Conservation (phyloP, 1,139 yeast genomes). For the Zygosaccharomyces pseudobailii region DNA sequence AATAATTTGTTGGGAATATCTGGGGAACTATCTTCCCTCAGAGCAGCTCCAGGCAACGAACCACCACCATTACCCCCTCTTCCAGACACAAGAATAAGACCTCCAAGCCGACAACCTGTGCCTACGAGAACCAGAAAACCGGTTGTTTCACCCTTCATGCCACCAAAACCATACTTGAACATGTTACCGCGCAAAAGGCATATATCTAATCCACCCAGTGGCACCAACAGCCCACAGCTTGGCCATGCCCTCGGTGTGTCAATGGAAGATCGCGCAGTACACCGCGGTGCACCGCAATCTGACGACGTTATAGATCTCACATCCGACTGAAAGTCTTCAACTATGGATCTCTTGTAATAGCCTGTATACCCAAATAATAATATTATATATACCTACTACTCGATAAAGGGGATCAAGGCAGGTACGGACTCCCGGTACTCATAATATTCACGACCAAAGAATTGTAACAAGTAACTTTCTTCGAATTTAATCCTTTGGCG, state of each 20-base stretch:
- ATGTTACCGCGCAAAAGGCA: constrained; percentile 20
- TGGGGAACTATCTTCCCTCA: not conserved
- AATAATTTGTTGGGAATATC: not conserved
- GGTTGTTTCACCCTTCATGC: constrained; percentile 23
- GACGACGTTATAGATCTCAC: constrained; percentile 29
- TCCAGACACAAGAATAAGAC: constrained; percentile 3
- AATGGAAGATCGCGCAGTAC: not conserved
- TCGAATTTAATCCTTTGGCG: constrained; percentile 60
- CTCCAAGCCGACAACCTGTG: not conserved
- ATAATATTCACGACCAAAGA: constrained; percentile 65
- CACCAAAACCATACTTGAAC: constrained; percentile 19
- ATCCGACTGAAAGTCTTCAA: constrained; percentile 19
- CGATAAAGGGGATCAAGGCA: constrained; percentile 62
- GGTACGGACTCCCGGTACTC: constrained; percentile 48
- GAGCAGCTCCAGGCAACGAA: not conserved
- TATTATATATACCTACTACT: constrained; percentile 16
- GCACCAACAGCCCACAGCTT: not conserved
- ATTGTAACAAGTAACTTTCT: constrained; percentile 56
- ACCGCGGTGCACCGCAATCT: constrained; percentile 2
- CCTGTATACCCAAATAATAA: constrained; percentile 7
- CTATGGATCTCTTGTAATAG: not conserved
- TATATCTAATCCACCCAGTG: constrained; percentile 3
- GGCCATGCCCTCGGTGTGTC: not conserved
- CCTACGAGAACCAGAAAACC: constrained; percentile 11
- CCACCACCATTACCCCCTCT: constrained; percentile 8